Conservation (phyloP, 2,329 filamentous ascomycete genomes). For the Aspergillus sp. region DNA sequence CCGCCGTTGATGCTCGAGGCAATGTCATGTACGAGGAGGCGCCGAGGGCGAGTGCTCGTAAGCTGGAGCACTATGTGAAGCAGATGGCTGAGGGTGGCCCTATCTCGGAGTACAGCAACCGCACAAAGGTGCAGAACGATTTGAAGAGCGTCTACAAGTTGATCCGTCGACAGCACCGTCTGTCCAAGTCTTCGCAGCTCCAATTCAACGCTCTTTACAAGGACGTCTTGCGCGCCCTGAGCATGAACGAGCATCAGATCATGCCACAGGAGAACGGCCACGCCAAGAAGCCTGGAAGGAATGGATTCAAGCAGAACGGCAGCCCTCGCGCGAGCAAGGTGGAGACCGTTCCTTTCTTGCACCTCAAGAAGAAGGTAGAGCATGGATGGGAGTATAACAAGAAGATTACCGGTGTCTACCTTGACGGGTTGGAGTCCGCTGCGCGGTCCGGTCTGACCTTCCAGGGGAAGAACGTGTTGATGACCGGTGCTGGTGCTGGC, state of each 20-base stretch:
- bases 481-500: constrained; percentile 96
- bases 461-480: constrained; percentile 88
- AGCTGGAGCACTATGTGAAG: constrained; percentile 95
- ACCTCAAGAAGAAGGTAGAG: constrained; percentile 92
- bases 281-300: constrained; percentile 47
- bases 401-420: constrained; percentile 86
- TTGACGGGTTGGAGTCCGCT: constrained; percentile 83
- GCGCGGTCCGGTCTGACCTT: constrained; percentile 83
- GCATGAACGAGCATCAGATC: constrained; percentile 98
- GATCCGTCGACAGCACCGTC: constrained; percentile 95
- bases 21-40: constrained; percentile 88
- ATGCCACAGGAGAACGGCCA: constrained; percentile 73
- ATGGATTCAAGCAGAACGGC: constrained; percentile 40
- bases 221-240: constrained; percentile 85
- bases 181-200: constrained; percentile 89
- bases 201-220: constrained; percentile 94
- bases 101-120: constrained; percentile 96
- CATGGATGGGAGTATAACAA: constrained; percentile 99
- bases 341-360: constrained; percentile 94
- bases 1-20: constrained; percentile 82
- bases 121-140: constrained; percentile 95
- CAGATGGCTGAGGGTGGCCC: constrained; percentile 98
- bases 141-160: constrained; percentile 93
- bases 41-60: constrained; percentile 78
- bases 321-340: constrained; percentile 71